phyloP scores from a whole-genome alignment of 2,329 filamentous ascomycete species.

The Pestalotiopsis sp. region DNA sequence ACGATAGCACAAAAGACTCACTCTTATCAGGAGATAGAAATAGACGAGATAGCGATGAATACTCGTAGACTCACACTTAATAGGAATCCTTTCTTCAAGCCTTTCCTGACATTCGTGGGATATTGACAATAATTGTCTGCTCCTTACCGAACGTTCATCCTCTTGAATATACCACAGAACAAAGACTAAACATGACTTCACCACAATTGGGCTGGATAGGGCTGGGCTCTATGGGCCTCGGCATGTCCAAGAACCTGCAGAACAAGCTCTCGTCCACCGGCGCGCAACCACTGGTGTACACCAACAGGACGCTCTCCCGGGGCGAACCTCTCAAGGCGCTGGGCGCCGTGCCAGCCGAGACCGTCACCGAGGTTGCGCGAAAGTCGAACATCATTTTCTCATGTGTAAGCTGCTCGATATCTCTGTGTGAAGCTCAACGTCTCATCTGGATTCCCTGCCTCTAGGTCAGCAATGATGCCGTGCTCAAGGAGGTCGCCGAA shows the following conservation, averaged over 20 bases:
- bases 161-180: no score
- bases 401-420: conserved; percentile 25
- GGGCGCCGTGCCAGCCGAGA: conserved; percentile 32
- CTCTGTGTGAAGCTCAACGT: no score
- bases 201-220: conserved; percentile 22
- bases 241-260: conserved; percentile 25
- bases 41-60: background rate
- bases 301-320: conserved; percentile 41
- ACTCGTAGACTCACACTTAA: background rate
- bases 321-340: conserved; percentile 37
- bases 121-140: background rate
- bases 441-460: no score
- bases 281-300: conserved; percentile 33
- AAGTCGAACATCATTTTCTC: conserved; percentile 28
- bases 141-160: background rate
- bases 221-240: conserved; percentile 28
- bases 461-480: conserved; percentile 38
- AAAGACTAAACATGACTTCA: conserved; percentile 15
- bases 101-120: background rate
- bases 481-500: conserved; percentile 25
- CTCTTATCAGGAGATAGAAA: background rate
- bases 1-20: background rate
- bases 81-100: background rate
- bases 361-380: conserved; percentile 28
- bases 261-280: conserved; percentile 22